These are phyloP conservation scores for Flaveria linearis DNA, from an alignment of 129 eudicot genomes.

Conservation along the genomic window DNA sequence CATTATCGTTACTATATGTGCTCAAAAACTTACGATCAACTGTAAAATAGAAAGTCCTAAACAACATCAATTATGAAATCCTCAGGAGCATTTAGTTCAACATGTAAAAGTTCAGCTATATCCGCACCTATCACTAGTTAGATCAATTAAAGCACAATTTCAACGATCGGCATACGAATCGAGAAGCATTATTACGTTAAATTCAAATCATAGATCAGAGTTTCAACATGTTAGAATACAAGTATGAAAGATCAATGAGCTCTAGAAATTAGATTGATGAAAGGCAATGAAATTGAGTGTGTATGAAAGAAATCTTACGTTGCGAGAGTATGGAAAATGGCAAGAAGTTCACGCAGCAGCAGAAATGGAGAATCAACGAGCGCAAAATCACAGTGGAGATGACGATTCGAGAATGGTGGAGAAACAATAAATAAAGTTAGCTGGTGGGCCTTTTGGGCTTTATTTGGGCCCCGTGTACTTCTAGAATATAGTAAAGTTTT, in stretches of 20 bases:
- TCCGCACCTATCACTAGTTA: not conserved
- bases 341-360: not conserved
- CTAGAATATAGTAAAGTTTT: no score
- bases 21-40: not conserved
- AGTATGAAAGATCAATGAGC: not conserved
- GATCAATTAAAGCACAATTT: not conserved
- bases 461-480: not conserved
- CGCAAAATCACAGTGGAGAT: conserved; percentile 1
- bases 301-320: conserved; percentile 14
- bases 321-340: not conserved
- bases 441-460: conserved; percentile 14
- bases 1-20: no score
- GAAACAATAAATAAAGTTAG: not conserved
- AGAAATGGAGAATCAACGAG: conserved; percentile 8
- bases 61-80: not conserved
- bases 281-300: not conserved
- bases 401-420: conserved; percentile 34
- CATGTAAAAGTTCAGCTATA: not conserved
- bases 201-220: not conserved
- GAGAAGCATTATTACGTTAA: not conserved
- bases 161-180: not conserved
- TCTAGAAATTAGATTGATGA: not conserved
- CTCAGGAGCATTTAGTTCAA: not conserved
- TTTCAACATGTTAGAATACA: not conserved
- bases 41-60: not conserved